Evolutionary conservation across 2,329 filamentous ascomycete species (phyloP).

Genomic region (Sporothrix curviconia): DNA sequence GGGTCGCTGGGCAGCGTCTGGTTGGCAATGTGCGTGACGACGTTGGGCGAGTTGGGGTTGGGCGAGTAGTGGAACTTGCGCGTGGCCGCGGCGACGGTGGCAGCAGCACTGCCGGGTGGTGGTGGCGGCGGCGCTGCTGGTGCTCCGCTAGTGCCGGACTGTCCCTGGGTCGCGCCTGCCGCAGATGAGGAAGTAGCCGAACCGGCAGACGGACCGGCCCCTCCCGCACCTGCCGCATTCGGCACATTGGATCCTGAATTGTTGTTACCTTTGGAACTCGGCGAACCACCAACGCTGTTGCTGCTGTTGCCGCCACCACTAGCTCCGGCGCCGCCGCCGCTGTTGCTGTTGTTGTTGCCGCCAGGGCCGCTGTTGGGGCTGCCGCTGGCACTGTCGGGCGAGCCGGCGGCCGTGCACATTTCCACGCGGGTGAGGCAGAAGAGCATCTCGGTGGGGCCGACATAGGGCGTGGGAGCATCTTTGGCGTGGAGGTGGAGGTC

Average conservation of each 20-base stretch:
- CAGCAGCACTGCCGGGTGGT: slow-evolving; percentile 24
- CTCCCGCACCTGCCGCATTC: not conserved
- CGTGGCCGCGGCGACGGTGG: slow-evolving; percentile 18
- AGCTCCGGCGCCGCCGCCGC: slow-evolving; percentile 42
- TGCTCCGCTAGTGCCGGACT: not conserved
- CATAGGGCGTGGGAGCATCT: slow-evolving; percentile 42
- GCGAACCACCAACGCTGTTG: not conserved
- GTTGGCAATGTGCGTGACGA: slow-evolving; percentile 43
- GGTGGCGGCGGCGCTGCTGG: slow-evolving; percentile 19
- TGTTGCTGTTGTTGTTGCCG: slow-evolving; percentile 23
- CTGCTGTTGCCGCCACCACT: not conserved
- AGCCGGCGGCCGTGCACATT: slow-evolving; percentile 46
- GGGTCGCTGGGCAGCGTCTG: slow-evolving; percentile 46
- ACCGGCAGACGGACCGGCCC: not conserved
- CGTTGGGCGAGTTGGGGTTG: slow-evolving; percentile 35
- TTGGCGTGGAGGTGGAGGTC: slow-evolving; percentile 53
- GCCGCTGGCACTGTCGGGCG: slow-evolving; percentile 29
- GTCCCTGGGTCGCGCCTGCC: not conserved
- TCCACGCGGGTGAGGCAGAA: slow-evolving; percentile 53
- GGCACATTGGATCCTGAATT: too few relatives aligned
- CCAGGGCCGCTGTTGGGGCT: slow-evolving; percentile 4
- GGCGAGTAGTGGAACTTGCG: slow-evolving; percentile 28
- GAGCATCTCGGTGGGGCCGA: slow-evolving; percentile 52
- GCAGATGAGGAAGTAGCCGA: too few relatives aligned
- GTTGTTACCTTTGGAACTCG: not conserved